Conservation (phyloP, 208 protist species). For the Polymyxa betae region DNA sequence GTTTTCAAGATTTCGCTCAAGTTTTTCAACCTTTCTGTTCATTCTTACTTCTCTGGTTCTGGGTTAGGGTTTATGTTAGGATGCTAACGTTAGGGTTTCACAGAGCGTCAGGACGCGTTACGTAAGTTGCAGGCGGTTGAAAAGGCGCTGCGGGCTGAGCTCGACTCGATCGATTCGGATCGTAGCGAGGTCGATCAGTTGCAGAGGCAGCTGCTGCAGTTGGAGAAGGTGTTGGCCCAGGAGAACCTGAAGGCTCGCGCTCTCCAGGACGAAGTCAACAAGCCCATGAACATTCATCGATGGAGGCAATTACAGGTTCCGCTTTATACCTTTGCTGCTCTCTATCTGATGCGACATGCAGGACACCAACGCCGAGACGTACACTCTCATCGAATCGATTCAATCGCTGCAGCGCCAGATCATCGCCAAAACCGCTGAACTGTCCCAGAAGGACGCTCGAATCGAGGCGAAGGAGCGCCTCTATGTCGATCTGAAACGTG, state of each 20-base stretch:
- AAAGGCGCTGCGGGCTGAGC: neutral
- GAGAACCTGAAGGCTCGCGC: conserved; percentile 67
- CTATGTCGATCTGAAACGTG: neutral
- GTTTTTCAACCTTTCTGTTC: too few relatives aligned
- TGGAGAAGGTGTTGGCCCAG: neutral
- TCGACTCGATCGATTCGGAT: conserved; percentile 31
- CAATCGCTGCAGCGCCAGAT: conserved; percentile 91
- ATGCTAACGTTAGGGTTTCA: too few relatives aligned
- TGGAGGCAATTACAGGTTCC: conserved; percentile 91
- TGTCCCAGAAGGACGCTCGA: neutral
- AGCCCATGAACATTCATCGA: conserved; percentile 94
- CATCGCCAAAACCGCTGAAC: conserved; percentile 87
- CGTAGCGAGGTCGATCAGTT: neutral
- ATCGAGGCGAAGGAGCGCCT: neutral
- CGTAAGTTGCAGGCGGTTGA: neutral
- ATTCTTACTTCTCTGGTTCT: too few relatives aligned
- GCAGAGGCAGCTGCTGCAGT: neutral
- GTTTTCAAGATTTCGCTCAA: too few relatives aligned
- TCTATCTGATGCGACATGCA: conserved; percentile 89
- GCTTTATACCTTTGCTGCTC: neutral
- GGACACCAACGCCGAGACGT: conserved; percentile 86
- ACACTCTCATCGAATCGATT: conserved; percentile 92
- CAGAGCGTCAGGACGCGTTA: conserved; percentile 3
- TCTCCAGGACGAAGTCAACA: conserved; percentile 90
- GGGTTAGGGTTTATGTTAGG: too few relatives aligned